These are phyloP conservation scores for Apodospora peruviana DNA, from an alignment of 495 filamentous ascomycete species.

Conservation along the genomic window DNA sequence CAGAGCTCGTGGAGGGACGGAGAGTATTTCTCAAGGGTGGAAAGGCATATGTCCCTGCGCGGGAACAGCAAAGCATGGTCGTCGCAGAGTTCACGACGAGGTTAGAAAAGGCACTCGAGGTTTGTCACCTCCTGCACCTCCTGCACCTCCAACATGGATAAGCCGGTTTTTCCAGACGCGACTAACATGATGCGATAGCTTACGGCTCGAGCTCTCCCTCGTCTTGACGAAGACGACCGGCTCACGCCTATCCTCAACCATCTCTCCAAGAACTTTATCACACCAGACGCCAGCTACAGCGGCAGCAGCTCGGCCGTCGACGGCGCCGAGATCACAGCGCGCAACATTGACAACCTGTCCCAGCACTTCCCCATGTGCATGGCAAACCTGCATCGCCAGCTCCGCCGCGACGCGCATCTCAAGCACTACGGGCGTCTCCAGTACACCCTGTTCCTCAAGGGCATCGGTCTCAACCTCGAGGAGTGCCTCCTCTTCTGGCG, in stretches of 20 bases:
- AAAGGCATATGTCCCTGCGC: conserved; percentile 85
- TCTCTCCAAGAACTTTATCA: conserved; percentile 84
- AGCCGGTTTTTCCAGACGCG: too few relatives aligned
- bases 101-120: conserved; percentile 77
- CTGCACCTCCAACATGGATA: background rate
- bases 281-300: conserved; percentile 74
- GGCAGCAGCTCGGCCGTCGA: conserved; percentile 45
- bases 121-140: conserved; percentile 20
- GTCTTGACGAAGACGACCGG: conserved; percentile 94
- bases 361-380: conserved; percentile 93
- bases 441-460: conserved; percentile 96
- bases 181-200: conserved; percentile 45
- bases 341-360: conserved; percentile 74
- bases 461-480: conserved; percentile 84
- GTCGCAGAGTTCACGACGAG: conserved; percentile 74
- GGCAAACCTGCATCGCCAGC: conserved; percentile 75
- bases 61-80: conserved; percentile 82
- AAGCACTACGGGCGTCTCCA: conserved; percentile 94
- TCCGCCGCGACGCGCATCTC: conserved; percentile 80
- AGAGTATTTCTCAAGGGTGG: conserved; percentile 71
- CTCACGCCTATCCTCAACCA: conserved; percentile 91
- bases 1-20: conserved; percentile 79
- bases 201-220: conserved; percentile 81
- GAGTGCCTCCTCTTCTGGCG: conserved; percentile 97
- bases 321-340: conserved; percentile 71